Base-by-base conservation (phyloP, 331 rosid genomes). In the Arachis monticola region DNA sequence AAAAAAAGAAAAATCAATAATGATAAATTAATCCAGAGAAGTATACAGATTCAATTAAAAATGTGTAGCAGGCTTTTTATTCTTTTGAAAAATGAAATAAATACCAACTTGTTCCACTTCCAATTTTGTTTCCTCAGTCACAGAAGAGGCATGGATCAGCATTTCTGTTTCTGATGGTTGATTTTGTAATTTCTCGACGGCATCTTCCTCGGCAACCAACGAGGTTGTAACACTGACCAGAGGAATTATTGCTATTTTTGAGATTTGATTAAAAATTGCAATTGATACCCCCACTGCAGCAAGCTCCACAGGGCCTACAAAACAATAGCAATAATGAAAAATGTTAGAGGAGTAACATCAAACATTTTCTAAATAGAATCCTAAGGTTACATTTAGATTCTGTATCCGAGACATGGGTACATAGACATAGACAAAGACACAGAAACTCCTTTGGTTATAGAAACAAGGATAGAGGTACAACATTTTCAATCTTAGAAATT, bases 221-320 rank as follows among this genome's bases (percentile, higher is more conserved):
- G 96, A 91, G 69, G 96, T 88, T 5, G 93, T 91, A 74, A 91
- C 85, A 70, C 93, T 91, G 55, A 91, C 87, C 1, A 91, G 82
- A 4, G 97, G 97, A 75, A 91, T 78, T 59, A 91, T 85, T 59
- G 93, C 88, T n/a, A 91, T 85, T 78, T 83, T 82, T 8, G 93
- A 88, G 7, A 73, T 90, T 82, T 91, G 97, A 69, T 91, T 91
- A 81, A 88, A 91, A 64, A 91, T 64, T 41, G 93, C 92, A 74
- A 91, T 88, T 1, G 97, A 87, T 69, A 91, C 88, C 60, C 97
- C 97, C 38, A 80, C 93, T 41, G 93, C 97, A 52, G 97, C 97
- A 69, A 91, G 92, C 75, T 88, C 93, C 79, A 88, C 88, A 6
- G 90, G 84, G 64, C 97, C 96, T 88, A 67, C 22, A 63, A 63